These are phyloP conservation scores for Aureobasidium uvarum DNA, from an alignment of 2,329 filamentous ascomycete genomes.

Conservation along the genomic window DNA sequence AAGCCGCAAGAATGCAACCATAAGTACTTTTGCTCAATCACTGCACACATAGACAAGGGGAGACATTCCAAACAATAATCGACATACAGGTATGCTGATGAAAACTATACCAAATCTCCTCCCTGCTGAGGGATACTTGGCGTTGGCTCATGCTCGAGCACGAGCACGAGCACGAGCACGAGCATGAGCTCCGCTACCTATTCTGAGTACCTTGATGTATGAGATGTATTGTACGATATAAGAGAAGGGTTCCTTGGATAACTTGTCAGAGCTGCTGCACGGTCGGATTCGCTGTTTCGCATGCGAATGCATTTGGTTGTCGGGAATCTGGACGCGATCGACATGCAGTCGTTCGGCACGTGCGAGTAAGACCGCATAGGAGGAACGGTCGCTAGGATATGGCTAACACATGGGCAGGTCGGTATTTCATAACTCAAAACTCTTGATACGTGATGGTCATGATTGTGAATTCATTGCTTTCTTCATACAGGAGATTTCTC, in stretches of 20 bases:
- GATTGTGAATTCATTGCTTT: background rate
- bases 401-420: background rate
- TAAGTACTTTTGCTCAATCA: background rate
- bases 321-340: background rate
- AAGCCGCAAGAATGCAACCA: background rate
- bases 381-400: constrained; percentile 14
- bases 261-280: background rate
- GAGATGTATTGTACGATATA: background rate
- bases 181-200: background rate
- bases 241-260: background rate
- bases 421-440: background rate
- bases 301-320: background rate
- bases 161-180: background rate
- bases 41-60: background rate
- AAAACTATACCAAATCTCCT: background rate
- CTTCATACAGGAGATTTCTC: background rate
- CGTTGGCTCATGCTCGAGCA: constrained; percentile 5
- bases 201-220: background rate
- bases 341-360: constrained; percentile 15
- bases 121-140: background rate
- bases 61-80: background rate
- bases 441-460: background rate
- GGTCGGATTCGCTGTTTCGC: background rate
- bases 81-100: background rate
- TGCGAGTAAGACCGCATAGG: background rate